phyloP scores from a whole-genome alignment of 2,329 filamentous ascomycete genomes.

The Claviceps paspali region DNA sequence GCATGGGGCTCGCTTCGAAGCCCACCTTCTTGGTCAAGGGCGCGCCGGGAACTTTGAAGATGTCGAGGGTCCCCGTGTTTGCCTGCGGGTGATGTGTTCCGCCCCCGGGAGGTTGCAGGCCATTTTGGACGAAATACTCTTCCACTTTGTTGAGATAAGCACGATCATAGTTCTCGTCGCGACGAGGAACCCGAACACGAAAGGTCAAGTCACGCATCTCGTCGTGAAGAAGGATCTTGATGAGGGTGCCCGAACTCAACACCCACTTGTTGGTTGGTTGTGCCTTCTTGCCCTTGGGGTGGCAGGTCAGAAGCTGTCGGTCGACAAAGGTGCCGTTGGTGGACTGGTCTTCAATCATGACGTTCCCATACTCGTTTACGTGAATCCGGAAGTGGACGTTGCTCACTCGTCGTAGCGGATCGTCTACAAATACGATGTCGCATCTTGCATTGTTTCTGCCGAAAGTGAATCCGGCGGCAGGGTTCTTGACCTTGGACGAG shows the following conservation, averaged over 20 bases:
- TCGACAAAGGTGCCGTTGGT: constrained; percentile 95
- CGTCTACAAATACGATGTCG: constrained; percentile 54
- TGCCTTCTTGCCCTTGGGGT: constrained; percentile 18
- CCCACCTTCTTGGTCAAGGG: constrained; percentile 5
- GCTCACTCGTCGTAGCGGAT: constrained; percentile 61
- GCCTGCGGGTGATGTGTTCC: constrained; percentile 19
- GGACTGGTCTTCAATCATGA: constrained; percentile 88
- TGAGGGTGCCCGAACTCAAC: constrained; percentile 55
- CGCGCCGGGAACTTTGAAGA: constrained; percentile 16
- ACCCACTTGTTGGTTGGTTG: constrained; percentile 33
- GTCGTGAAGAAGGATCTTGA: constrained; percentile 49
- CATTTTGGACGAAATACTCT: constrained; percentile 41
- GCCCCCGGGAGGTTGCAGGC: constrained; percentile 27
- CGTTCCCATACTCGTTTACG: constrained; percentile 66
- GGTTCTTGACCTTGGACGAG: constrained; percentile 56
- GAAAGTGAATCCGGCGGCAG: constrained; percentile 64
- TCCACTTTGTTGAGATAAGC: constrained; percentile 55
- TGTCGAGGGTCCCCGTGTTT: constrained; percentile 26
- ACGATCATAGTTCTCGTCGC: constrained; percentile 48
- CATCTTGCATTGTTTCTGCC: constrained; percentile 59
- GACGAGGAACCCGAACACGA: constrained; percentile 67
- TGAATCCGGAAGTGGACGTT: constrained; percentile 95
- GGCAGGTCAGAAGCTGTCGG: constrained; percentile 41
- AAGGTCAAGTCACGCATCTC: constrained; percentile 53
- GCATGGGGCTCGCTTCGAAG: constrained; percentile 1